These are phyloP conservation scores for Baudoinia panamericana DNA, from an alignment of 495 filamentous ascomycete species.

Conservation along the genomic window DNA sequence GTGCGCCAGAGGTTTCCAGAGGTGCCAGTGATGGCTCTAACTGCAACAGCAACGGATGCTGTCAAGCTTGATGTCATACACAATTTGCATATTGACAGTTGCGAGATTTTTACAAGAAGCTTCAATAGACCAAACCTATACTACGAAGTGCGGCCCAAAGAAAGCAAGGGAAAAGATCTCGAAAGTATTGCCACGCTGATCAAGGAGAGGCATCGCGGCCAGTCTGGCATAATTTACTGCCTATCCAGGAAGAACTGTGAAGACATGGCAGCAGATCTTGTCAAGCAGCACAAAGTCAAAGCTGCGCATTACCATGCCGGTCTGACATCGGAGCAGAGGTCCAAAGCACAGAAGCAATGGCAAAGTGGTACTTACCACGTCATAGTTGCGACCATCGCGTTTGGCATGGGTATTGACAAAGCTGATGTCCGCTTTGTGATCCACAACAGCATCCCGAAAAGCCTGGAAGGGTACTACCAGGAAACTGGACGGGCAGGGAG, in stretches of 20 bases:
- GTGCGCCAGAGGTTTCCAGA: constrained; percentile 54
- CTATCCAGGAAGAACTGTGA: constrained; percentile 76
- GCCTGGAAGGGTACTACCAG: constrained; percentile 93
- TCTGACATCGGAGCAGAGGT: constrained; percentile 51
- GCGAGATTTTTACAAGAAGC: constrained; percentile 69
- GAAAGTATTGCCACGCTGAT: constrained; percentile 62
- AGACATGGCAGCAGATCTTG: constrained; percentile 56
- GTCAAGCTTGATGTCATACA: constrained; percentile 82
- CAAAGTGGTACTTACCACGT: constrained; percentile 66
- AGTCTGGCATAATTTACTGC: constrained; percentile 91
- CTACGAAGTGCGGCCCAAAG: constrained; percentile 60
- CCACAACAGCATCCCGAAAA: constrained; percentile 82
- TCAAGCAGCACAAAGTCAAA: constrained; percentile 45
- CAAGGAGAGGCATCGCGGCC: constrained; percentile 44
- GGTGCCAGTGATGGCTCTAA: constrained; percentile 86
- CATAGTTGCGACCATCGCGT: constrained; percentile 97
- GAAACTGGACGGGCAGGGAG: constrained; percentile 91
- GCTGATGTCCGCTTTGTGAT: constrained; percentile 91
- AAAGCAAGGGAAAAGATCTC: constrained; percentile 41
- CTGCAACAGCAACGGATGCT: constrained; percentile 85
- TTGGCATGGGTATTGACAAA: constrained; percentile 99
- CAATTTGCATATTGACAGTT: constrained; percentile 67
- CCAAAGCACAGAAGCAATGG: constrained; percentile 62
- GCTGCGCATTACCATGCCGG: constrained; percentile 79
- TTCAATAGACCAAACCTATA: constrained; percentile 89